Conservation (phyloP, 2,329 filamentous ascomycete species). For the Ascochyta koolunga region DNA sequence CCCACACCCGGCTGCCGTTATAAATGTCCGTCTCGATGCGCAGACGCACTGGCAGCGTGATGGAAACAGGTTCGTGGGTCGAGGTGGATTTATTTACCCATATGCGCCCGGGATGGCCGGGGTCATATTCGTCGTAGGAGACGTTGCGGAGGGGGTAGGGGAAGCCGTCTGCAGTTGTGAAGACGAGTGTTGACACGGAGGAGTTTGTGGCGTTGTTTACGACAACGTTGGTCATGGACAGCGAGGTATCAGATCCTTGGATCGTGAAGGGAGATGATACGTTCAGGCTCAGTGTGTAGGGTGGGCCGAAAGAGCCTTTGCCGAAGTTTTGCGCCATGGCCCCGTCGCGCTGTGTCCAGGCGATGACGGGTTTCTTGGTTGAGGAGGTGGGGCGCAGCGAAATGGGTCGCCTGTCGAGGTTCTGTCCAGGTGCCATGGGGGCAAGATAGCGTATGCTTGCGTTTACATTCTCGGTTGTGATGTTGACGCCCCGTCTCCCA, state of each 20-base stretch:
- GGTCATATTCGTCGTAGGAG: conserved; percentile 53
- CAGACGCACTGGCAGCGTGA: conserved; percentile 46
- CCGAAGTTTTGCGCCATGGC: conserved; percentile 28
- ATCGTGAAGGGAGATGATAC: conserved; percentile 54
- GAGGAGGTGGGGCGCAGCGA: conserved; percentile 10
- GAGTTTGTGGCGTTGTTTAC: conserved; percentile 24
- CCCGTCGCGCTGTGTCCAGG: conserved; percentile 36
- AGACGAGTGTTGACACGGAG: conserved; percentile 43
- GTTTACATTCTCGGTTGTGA: conserved; percentile 35
- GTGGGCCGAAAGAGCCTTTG: conserved; percentile 54
- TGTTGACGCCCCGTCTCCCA: conserved; percentile 44
- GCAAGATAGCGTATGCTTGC: conserved; percentile 47
- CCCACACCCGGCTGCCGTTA: conserved; percentile 58
- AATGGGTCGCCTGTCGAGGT: conserved; percentile 49
- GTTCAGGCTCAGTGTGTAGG: conserved; percentile 52
- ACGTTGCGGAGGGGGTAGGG: conserved; percentile 59
- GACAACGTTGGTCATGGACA: conserved; percentile 43
- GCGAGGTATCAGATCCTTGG: conserved; percentile 51
- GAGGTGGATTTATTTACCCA: conserved; percentile 58
- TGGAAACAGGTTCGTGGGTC: conserved; percentile 50
- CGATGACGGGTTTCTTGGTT: conserved; percentile 30
- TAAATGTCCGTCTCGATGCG: conserved; percentile 54
- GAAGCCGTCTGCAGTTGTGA: conserved; percentile 47
- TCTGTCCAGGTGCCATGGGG: conserved; percentile 51
- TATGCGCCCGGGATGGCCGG: conserved; percentile 57